Percentiles rank a stretch among this genome's conserved stretches.
These are phyloP conservation scores for Nicotiana knightiana DNA, from an alignment of 257 asterid genomes.

Conservation along the genomic window DNA sequence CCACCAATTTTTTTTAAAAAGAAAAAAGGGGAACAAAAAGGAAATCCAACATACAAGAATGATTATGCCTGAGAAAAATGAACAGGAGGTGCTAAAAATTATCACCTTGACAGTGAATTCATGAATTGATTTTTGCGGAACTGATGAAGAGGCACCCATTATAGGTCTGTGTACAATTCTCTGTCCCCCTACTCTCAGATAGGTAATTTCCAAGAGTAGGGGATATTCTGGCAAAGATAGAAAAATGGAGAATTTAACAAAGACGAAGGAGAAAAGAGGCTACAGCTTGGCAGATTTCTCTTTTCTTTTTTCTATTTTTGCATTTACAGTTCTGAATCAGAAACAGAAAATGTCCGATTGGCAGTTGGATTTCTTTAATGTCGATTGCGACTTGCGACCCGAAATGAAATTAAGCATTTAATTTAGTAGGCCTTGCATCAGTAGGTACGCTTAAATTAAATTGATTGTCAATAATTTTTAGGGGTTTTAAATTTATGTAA, in stretches of 20 bases:
- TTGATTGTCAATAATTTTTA: too few relatives aligned
- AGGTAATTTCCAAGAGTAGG: neutral
- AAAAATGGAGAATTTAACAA: neutral
- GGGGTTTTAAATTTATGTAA: too few relatives aligned
- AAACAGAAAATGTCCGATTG: too few relatives aligned
- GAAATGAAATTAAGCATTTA: neutral
- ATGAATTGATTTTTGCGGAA: conserved; percentile 56
- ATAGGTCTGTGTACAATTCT: neutral
- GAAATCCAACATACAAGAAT: neutral
- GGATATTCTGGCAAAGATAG: neutral
- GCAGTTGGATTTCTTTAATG: neutral
- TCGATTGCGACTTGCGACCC: neutral
- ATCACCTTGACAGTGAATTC: conserved; percentile 69
- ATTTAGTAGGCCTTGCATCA: neutral
- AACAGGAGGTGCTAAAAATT: neutral
- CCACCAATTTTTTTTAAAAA: neutral
- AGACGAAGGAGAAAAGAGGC: neutral
- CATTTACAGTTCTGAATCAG: too few relatives aligned
- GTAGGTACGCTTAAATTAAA: neutral
- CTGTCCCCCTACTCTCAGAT: neutral
- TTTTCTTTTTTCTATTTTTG: too few relatives aligned
- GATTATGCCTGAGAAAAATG: neutral
- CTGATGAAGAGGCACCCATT: conserved; percentile 6
- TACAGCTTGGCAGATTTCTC: neutral
- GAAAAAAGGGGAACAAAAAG: neutral